A percentile compares a stretch with the other conserved stretches of the same genome.
phyloP scores from a whole-genome alignment of 176 grass and related monocot genomes.

The bread wheat (Triticum aestivum) region DNA sequence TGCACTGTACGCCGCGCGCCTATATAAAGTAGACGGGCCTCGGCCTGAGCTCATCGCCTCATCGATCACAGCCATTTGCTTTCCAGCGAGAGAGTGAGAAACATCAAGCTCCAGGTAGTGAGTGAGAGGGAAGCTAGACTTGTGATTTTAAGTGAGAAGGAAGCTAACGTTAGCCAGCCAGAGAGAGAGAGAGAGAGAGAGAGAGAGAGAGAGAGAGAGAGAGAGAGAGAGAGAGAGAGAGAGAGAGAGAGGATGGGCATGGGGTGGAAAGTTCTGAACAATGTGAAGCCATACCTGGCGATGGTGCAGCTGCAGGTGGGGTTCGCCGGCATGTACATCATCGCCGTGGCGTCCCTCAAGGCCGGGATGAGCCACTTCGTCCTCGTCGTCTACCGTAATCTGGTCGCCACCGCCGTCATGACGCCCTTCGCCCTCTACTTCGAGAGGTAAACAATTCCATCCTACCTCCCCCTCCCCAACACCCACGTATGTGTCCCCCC shows the following conservation, averaged over 20 bases:
- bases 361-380: slow-evolving; percentile 87
- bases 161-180: background rate
- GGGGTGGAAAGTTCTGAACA: slow-evolving; percentile 37
- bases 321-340: slow-evolving; percentile 84
- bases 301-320: slow-evolving; percentile 91
- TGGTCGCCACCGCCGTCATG: slow-evolving; percentile 62
- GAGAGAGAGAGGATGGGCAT: slow-evolving; percentile 31
- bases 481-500: too few relatives aligned
- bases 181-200: background rate
- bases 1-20: background rate
- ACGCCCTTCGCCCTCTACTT: slow-evolving; percentile 81
- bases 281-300: slow-evolving; percentile 70
- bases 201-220: background rate
- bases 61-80: slow-evolving; percentile 25
- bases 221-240: too few relatives aligned
- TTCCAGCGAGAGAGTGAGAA: background rate
- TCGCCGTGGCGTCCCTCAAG: slow-evolving; percentile 70
- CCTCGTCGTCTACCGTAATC: slow-evolving; percentile 82
- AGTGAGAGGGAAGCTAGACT: background rate
- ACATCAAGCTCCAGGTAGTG: too few relatives aligned
- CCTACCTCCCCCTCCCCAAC: too few relatives aligned
- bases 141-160: background rate
- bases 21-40: slow-evolving; percentile 50
- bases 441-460: slow-evolving; percentile 45
- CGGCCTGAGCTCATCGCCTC: slow-evolving; percentile 41